Percentiles rank a stretch among this genome's conserved stretches.
These are phyloP conservation scores for Phascolomyces articulosus DNA, from an alignment of 371 early-diverging fungal species.

Conservation along the genomic window DNA sequence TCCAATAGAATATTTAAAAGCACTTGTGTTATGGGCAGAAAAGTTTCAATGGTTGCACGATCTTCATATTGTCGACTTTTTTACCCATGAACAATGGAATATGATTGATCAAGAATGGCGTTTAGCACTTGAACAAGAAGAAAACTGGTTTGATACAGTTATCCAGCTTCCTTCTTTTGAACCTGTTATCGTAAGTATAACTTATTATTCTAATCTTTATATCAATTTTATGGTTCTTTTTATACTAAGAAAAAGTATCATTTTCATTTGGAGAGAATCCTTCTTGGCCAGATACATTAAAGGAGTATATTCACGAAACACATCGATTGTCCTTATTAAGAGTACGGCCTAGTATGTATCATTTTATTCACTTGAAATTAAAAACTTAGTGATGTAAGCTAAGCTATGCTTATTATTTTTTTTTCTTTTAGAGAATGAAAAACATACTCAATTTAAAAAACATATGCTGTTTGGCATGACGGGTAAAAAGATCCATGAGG, in stretches of 20 bases:
- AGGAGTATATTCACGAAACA: conserved; percentile 13
- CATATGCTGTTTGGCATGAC: conserved; percentile 26
- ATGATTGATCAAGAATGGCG: conserved; percentile 53
- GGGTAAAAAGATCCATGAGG: conserved; percentile 30
- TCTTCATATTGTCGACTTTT: conserved; percentile 57
- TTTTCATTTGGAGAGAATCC: conserved; percentile 5
- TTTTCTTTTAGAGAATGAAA: not conserved
- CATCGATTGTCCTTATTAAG: conserved; percentile 14
- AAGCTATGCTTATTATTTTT: too few relatives aligned
- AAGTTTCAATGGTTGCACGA: conserved; percentile 44
- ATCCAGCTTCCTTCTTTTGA: not conserved
- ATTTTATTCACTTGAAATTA: too few relatives aligned
- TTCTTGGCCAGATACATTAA: conserved; percentile 17
- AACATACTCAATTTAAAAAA: not conserved
- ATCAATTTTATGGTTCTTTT: not conserved
- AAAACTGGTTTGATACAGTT: conserved; percentile 4
- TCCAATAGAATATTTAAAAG: conserved; percentile 32
- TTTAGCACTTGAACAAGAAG: conserved; percentile 26
- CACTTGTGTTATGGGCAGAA: conserved; percentile 29
- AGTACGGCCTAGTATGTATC: not conserved
- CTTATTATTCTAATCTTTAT: too few relatives aligned
- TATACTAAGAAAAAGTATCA: not conserved
- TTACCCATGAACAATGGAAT: conserved; percentile 52
- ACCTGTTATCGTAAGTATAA: not conserved
- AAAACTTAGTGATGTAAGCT: too few relatives aligned